Percentiles rank a stretch among this genome's conserved stretches.
These are phyloP conservation scores for Gyrodon lividus DNA, from an alignment of 768 basidiomycete genomes.

Conservation along the genomic window DNA sequence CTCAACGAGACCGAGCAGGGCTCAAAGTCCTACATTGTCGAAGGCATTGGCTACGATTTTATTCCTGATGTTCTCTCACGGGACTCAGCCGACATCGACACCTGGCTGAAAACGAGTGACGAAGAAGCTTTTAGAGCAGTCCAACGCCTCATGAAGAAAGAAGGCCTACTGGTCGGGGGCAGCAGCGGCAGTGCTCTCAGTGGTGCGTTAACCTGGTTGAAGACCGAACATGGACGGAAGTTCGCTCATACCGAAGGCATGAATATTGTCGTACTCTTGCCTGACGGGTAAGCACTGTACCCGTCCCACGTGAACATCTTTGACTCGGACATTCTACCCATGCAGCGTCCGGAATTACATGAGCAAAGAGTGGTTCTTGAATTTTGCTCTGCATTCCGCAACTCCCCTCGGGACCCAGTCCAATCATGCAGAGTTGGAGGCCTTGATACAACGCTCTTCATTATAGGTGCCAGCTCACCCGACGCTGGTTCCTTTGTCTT, in stretches of 20 bases:
- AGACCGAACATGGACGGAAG: constrained; percentile 59
- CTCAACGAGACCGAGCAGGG: constrained; percentile 55
- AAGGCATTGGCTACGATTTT: constrained; percentile 98
- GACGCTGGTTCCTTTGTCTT: too few relatives aligned
- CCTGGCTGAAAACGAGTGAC: constrained; percentile 87
- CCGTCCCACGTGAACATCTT: background rate
- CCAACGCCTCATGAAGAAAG: constrained; percentile 71
- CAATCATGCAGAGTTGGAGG: background rate
- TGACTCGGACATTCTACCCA: constrained; percentile 2
- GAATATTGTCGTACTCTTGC: constrained; percentile 87
- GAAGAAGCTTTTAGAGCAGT: constrained; percentile 78
- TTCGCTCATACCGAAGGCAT: constrained; percentile 65
- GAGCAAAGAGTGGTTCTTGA: constrained; percentile 89
- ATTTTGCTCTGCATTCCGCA: constrained; percentile 56
- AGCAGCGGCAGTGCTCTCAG: constrained; percentile 86
- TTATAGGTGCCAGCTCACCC: background rate
- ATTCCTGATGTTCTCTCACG: constrained; percentile 84
- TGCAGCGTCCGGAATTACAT: constrained; percentile 88
- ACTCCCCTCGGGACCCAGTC: constrained; percentile 35
- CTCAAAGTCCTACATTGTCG: constrained; percentile 63
- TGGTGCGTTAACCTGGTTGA: constrained; percentile 77
- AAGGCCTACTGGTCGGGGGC: constrained; percentile 91
- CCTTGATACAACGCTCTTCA: constrained; percentile 3
- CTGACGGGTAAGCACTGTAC: constrained; percentile 72
- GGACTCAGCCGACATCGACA: constrained; percentile 53